Conservation (phyloP, 768 basidiomycete species). For the Sporobolomyces phaffii region DNA sequence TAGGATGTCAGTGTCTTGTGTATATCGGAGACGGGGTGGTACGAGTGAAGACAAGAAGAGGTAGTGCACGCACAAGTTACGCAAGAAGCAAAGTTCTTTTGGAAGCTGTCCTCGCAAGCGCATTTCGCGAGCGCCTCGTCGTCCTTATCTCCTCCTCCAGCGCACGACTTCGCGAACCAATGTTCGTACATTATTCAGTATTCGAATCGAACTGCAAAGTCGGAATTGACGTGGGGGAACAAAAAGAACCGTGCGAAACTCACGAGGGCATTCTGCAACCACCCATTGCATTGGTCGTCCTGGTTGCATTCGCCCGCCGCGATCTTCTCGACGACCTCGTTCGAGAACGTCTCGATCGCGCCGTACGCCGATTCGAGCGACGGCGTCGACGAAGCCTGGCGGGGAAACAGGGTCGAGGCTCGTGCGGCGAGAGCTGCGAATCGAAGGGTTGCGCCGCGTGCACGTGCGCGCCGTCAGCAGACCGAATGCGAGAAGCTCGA, state of each 20-base stretch:
- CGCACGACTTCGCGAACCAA: not conserved
- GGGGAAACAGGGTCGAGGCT: not conserved
- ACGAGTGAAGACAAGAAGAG: not conserved
- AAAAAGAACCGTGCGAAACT: not conserved
- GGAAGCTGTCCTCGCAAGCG: not conserved
- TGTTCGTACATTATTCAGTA: too few species aligned
- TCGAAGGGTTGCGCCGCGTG: too few species aligned
- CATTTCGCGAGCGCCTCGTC: not conserved
- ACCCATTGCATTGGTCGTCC: not conserved
- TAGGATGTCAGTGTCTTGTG: too few species aligned
- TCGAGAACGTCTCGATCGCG: not conserved
- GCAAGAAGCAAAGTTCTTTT: not conserved
- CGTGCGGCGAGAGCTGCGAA: not conserved
- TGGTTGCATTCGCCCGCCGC: not conserved
- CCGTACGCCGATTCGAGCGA: not conserved
- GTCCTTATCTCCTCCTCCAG: not conserved
- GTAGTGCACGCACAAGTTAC: not conserved
- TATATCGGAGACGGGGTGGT: too few species aligned
- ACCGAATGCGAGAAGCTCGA: not conserved
- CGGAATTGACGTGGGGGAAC: too few species aligned
- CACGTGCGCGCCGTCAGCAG: not conserved
- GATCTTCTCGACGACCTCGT: not conserved
- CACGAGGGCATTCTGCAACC: not conserved
- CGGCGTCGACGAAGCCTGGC: not conserved
- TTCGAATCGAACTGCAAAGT: not conserved